Percentiles rank a stretch among this genome's conserved stretches.
Evolutionary conservation across 192 early-diverging fungal genomes (phyloP).

Genomic region (Spizellomyces sp.): DNA sequence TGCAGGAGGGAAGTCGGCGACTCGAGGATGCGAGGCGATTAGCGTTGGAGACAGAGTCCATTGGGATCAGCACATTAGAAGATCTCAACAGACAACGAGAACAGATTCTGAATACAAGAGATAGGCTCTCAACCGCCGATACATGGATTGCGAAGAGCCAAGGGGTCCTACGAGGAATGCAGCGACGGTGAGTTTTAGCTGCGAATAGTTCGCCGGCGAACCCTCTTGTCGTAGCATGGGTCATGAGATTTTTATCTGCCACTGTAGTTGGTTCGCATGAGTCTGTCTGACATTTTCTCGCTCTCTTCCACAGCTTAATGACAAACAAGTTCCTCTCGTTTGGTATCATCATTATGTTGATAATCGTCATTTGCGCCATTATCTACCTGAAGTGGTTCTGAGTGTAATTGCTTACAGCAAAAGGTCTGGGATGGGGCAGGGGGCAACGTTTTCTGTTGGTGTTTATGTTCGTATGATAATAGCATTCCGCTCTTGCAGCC

Average conservation of each 20-base stretch:
- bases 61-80: slow-evolving; percentile 83
- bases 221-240: not conserved
- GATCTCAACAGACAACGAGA: slow-evolving; percentile 86
- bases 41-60: slow-evolving; percentile 89
- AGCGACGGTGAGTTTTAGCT: slow-evolving; percentile 71
- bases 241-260: not conserved
- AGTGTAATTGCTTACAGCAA: not conserved
- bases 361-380: slow-evolving; percentile 81
- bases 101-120: slow-evolving; percentile 82
- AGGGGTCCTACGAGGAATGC: slow-evolving; percentile 60
- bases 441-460: no score
- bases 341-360: slow-evolving; percentile 79
- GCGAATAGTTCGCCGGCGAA: slow-evolving; percentile 31
- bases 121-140: slow-evolving; percentile 64
- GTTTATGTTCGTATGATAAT: no score
- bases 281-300: not conserved
- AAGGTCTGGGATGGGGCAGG: no score
- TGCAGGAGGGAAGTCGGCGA: slow-evolving; percentile 75
- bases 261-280: not conserved
- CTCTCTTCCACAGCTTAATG: slow-evolving; percentile 61
- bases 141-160: slow-evolving; percentile 58
- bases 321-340: slow-evolving; percentile 87
- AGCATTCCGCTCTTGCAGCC: no score
- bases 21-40: slow-evolving; percentile 86
- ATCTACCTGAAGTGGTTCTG: slow-evolving; percentile 74